Percentiles rank a stretch among this genome's conserved stretches.
Evolutionary conservation across 1,139 yeast genomes (phyloP).

Genomic region (Saccharomyces hybrid): DNA sequence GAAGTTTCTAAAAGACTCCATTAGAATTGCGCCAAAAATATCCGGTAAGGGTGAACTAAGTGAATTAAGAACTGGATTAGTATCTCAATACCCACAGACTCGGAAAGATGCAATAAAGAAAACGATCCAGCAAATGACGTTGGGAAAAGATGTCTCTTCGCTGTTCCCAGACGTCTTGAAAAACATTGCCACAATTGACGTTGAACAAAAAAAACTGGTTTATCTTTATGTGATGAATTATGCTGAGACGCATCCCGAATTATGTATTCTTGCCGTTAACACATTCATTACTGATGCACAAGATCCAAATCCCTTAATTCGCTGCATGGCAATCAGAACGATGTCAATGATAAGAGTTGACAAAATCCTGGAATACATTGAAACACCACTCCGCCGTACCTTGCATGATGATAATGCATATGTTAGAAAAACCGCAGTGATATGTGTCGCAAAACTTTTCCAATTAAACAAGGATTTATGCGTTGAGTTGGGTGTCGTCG

Average conservation of each 20-base stretch:
- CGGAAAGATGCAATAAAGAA: conserved; percentile 94
- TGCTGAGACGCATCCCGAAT: conserved; percentile 92
- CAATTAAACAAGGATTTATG: conserved; percentile 79
- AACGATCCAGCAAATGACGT: conserved; percentile 96
- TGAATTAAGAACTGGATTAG: conserved; percentile 83
- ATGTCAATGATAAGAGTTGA: conserved; percentile 98
- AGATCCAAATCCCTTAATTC: conserved; percentile 91
- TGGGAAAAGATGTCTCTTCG: conserved; percentile 95
- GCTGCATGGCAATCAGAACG: conserved; percentile 94
- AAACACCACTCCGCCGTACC: conserved; percentile 79
- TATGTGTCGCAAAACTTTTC: conserved; percentile 91
- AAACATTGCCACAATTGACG: conserved; percentile 93
- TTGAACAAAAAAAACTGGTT: conserved; percentile 94
- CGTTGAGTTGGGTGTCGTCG: conserved; percentile 79
- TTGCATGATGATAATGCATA: conserved; percentile 91
- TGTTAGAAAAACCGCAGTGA: conserved; percentile 95
- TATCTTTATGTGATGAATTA: conserved; percentile 94
- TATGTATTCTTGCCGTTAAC: conserved; percentile 92
- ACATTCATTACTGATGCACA: conserved; percentile 95
- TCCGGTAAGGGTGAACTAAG: conserved; percentile 62
- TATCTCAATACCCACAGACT: conserved; percentile 89
- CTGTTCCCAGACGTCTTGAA: conserved; percentile 93
- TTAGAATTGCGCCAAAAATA: conserved; percentile 33
- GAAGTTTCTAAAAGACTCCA: conserved; percentile 31
- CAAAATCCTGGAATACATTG: conserved; percentile 91